A percentile compares a stretch with the other conserved stretches of the same genome.
Evolutionary conservation across 805 yeast genomes (phyloP).

Genomic region (Kluyveromyces nonfermentans): DNA sequence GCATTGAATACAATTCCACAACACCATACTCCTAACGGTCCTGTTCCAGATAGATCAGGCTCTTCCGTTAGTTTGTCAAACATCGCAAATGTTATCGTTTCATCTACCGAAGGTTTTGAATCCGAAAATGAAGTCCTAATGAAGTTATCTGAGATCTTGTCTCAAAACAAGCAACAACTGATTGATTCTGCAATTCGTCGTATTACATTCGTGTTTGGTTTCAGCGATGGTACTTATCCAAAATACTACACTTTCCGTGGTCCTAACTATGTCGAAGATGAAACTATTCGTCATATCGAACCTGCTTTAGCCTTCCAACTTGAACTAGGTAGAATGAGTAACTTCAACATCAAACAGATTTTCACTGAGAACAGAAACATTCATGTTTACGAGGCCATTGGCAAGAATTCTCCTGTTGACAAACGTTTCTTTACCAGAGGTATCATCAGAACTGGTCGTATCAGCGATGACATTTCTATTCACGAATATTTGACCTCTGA

Average conservation of each 20-base stretch:
- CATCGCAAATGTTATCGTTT: conserved; percentile 73
- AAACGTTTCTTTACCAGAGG: conserved; percentile 96
- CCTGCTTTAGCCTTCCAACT: conserved; percentile 97
- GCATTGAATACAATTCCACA: conserved; percentile 67
- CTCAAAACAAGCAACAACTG: conserved; percentile 62
- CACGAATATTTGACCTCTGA: conserved; percentile 93
- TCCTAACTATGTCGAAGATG: conserved; percentile 76
- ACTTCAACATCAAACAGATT: conserved; percentile 89
- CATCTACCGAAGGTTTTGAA: conserved; percentile 62
- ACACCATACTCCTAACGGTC: conserved; percentile 33
- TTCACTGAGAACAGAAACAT: conserved; percentile 95
- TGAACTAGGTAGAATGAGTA: conserved; percentile 87
- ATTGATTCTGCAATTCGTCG: conserved; percentile 74
- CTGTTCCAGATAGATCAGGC: conserved; percentile 42
- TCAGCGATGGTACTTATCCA: conserved; percentile 79
- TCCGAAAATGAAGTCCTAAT: conserved; percentile 59
- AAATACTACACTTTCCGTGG: conserved; percentile 93
- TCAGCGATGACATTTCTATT: conserved; percentile 85
- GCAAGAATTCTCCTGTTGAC: conserved; percentile 87
- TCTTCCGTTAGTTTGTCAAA: conserved; percentile 45
- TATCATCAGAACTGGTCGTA: conserved; percentile 90
- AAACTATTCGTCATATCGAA: conserved; percentile 93
- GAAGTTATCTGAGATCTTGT: conserved; percentile 55
- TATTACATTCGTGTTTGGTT: conserved; percentile 82
- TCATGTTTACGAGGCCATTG: conserved; percentile 94